Conservation (phyloP, 2,329 filamentous ascomycete species). For the Aureobasidium sp. region DNA sequence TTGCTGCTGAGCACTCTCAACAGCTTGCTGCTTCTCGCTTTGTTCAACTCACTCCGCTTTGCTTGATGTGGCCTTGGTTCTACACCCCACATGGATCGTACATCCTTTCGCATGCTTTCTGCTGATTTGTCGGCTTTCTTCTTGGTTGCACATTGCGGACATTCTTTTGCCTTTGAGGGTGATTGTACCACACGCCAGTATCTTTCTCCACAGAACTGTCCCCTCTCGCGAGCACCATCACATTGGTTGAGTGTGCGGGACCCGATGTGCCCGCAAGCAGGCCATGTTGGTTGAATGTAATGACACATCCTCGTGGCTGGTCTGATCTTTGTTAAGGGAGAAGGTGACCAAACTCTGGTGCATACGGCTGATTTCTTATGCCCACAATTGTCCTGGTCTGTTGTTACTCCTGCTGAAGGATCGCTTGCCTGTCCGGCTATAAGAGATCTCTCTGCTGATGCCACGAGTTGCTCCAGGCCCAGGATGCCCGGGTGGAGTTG, state of each 20-base stretch:
- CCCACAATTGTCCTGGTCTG: not conserved
- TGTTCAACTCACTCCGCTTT: not conserved
- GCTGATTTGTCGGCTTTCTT: not conserved
- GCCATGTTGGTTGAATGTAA: not conserved
- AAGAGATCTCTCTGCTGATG: not conserved
- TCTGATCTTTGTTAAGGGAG: not conserved
- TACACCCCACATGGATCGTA: not conserved
- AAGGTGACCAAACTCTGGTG: not conserved
- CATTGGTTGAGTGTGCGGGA: not conserved
- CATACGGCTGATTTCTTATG: not conserved
- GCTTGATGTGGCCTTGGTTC: not conserved
- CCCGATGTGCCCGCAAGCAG: not conserved
- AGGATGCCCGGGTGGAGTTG: too few species aligned
- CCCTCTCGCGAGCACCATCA: not conserved
- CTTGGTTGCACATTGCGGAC: not conserved
- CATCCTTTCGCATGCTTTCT: not conserved
- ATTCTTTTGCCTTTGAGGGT: not conserved
- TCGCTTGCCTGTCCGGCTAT: not conserved
- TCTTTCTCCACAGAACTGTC: not conserved
- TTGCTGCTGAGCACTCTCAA: constrained; percentile 9
- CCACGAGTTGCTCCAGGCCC: not conserved
- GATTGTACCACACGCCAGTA: not conserved
- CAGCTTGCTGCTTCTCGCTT: not conserved
- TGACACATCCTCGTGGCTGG: not conserved
- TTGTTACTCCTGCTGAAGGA: too few species aligned